Base-by-base conservation (phyloP, 2,329 filamentous ascomycete genomes). In the Ophiostoma himal-ulmi region DNA sequence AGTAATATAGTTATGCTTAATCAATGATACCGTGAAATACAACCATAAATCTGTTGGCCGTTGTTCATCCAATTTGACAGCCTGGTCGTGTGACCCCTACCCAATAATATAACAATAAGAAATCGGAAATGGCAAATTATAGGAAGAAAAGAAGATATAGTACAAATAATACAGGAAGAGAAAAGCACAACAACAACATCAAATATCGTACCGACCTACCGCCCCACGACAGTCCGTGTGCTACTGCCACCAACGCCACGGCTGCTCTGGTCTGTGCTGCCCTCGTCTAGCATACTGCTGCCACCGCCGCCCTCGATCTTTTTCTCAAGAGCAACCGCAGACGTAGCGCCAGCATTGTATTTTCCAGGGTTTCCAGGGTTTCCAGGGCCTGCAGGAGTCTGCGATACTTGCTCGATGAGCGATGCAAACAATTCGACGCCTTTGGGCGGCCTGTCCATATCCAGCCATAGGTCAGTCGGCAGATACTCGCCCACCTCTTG, bases 401-500 rank as follows among this genome's bases (percentile, higher is more conserved):
- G 39, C 26, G 34, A 17, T 13, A 37, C 64, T n/a, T 39, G 65
- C 48, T 68, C 54, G 34, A 48, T 36, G 36, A 69, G 26, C 8
- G 70, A 48, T 5, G 54, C 64, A 57, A 74, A 71, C 2, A 87
- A 79, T 52, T 83, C 81, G 82, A 83, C 87, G 70, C 79, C 82
- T 71, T 79, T 82, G 74, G 86, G 86, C 36, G 83, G 84, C n/a
- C 82, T 84, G 73, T 85, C 86, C 78, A 95, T 86, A 0, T 90
- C 91, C 0, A 89, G 89, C 93, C 93, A 97, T 30, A 97, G 87
- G 78, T 97, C 93, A 0, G 90, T 89, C 0, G 95, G 95, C 13
- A 99, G 80, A 77, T 89, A 96, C 73, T 96, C 92, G 8, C 93
- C 94, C 14, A 95, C 89, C 62, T 96, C 91, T 37, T 89, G 84